phyloP scores from a whole-genome alignment of 495 filamentous ascomycete species.

The Sporormia fimetaria region DNA sequence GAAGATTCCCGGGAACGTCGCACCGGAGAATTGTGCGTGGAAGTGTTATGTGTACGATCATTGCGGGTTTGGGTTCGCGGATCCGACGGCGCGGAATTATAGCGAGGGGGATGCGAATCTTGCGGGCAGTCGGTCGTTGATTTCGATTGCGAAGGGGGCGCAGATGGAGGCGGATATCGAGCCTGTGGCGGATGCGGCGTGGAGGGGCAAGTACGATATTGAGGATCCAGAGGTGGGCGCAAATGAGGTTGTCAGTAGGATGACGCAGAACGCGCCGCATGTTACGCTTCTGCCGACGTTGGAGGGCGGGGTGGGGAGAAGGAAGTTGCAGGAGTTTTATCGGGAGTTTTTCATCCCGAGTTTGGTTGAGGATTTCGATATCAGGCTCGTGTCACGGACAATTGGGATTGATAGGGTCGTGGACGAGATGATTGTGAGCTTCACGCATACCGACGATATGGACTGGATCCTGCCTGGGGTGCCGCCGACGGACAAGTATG shows the following conservation, averaged over 20 bases:
- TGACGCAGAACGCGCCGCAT: slow-evolving; percentile 29
- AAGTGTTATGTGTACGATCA: slow-evolving; percentile 18
- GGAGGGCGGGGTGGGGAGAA: slow-evolving; percentile 29
- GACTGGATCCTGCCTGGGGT: slow-evolving; percentile 34
- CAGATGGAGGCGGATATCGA: slow-evolving; percentile 23
- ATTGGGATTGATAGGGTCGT: slow-evolving; percentile 32
- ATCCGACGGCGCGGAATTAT: slow-evolving; percentile 41
- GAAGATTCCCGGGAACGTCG: slow-evolving; percentile 24
- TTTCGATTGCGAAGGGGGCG: slow-evolving; percentile 27
- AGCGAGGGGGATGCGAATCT: slow-evolving; percentile 42
- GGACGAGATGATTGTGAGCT: slow-evolving; percentile 32
- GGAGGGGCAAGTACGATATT: slow-evolving; percentile 15
- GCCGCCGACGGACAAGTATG: slow-evolving; percentile 30
- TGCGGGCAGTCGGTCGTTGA: slow-evolving; percentile 47
- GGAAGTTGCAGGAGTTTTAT: slow-evolving; percentile 31
- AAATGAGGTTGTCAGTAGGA: slow-evolving; percentile 25
- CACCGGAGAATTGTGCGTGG: slow-evolving; percentile 18
- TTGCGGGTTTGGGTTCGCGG: slow-evolving; percentile 44
- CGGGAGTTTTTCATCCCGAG: slow-evolving; percentile 31
- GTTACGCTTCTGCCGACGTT: slow-evolving; percentile 31
- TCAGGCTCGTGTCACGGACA: slow-evolving; percentile 29
- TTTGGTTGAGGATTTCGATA: slow-evolving; percentile 27
- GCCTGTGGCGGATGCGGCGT: slow-evolving; percentile 10
- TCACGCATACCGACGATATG: slow-evolving; percentile 31
- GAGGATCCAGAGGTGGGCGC: slow-evolving; percentile 20